A percentile compares a stretch with the other conserved stretches of the same genome.
phyloP scores from a whole-genome alignment of 331 rosid species.

The Saraca asoca region DNA sequence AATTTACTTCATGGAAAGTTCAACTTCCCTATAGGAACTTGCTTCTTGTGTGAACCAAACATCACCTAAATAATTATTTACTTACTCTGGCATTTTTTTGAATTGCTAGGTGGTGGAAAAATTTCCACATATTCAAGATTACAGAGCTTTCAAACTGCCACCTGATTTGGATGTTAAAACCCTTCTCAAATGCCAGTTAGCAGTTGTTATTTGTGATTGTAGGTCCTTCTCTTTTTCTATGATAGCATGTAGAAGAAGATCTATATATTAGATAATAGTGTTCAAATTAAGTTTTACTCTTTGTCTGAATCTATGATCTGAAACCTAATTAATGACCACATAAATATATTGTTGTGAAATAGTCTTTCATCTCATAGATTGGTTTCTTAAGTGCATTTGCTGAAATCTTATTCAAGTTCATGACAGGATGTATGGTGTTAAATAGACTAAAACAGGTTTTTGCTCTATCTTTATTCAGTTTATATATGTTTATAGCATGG shows the following conservation, averaged over 20 bases:
- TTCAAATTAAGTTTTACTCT: not conserved
- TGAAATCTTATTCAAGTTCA: not conserved
- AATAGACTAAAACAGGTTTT: not conserved
- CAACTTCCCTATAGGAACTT: too few relatives aligned
- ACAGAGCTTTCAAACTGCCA: slow-evolving; percentile 61
- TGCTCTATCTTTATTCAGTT: not conserved
- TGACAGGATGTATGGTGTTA: not conserved
- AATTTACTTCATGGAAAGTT: too few relatives aligned
- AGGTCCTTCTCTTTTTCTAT: slow-evolving; percentile 39
- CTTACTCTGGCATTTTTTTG: slow-evolving; percentile 7
- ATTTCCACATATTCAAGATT: slow-evolving; percentile 74
- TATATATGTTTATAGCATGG: slow-evolving; percentile 18
- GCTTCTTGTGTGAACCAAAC: too few relatives aligned
- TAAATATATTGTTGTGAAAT: not conserved
- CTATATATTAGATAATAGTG: slow-evolving; percentile 16
- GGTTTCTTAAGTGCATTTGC: not conserved
- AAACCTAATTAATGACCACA: not conserved
- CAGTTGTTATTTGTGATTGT: slow-evolving; percentile 63
- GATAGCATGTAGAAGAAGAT: slow-evolving; percentile 6
- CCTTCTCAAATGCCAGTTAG: slow-evolving; percentile 80
- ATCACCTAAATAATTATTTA: slow-evolving; percentile 15
- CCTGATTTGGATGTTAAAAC: slow-evolving; percentile 52
- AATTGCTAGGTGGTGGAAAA: slow-evolving; percentile 66
- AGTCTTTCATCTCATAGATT: slow-evolving; percentile 2
- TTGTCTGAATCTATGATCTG: not conserved